Evolutionary conservation across 2,329 filamentous ascomycete genomes (phyloP), one percentile per base, ranked within the genome.

Genomic region (Trichophyton schoenleinii): DNA sequence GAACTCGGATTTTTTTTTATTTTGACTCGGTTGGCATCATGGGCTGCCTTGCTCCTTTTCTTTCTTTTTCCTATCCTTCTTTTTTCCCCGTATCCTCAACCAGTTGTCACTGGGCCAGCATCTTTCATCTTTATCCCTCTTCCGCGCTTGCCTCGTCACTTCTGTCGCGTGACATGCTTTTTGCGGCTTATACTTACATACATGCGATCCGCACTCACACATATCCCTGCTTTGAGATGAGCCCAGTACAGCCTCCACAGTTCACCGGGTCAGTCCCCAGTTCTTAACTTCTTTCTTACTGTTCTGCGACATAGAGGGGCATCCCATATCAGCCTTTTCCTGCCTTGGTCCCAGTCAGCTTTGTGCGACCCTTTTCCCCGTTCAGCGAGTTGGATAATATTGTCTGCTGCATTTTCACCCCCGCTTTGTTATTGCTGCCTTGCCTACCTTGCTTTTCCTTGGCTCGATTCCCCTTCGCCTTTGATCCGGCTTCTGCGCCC

Each of bases 401-500:
- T 55, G 52, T n/a, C 28, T 55, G 36, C 28, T 18, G 11, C 28
- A 13, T 31, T 53, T 34, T 34, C 22, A n/a, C 15, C 34, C 8
- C 28, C 18, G 41, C 41, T 18, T 20, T 44, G 34, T 38, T 13
- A 38, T 38, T 13, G 34, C n/a, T 44, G n/a, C 7, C n/a, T 20
- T n/a, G 41, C 41, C n/a, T 18, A 38, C 34, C 9, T 38, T 53
- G 22, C 28, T n/a, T 55, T 18, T 15, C 49, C 28, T 55, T 55
- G 52, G 52, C 34, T 55, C 28, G 52, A 55, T 55, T 36, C 52
- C 52, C 52, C 31, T 55, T 55, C 18, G 52, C 52, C 52, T 55
- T 55, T 55, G 34, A 13, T 36, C 41, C 41, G 41, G 41, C n/a
- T 36, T 3, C 22, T 52, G 46, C 46, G 11, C 22, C 22, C 31